Evolutionary conservation across 2,329 filamentous ascomycete species (phyloP).

Genomic region (Colletotrichum sp.): DNA sequence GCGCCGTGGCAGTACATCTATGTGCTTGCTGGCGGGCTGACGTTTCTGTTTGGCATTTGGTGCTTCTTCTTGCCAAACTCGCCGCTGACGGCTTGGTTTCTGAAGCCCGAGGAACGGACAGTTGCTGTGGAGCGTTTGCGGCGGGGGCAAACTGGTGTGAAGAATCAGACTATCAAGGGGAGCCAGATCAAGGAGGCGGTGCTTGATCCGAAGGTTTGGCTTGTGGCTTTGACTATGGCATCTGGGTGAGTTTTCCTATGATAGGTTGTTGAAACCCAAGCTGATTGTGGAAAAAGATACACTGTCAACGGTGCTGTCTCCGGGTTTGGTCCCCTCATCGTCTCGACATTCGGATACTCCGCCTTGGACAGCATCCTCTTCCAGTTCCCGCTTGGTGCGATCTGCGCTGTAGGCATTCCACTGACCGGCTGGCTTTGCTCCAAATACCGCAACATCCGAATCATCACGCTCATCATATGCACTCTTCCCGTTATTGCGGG

Average conservation of each 20-base stretch:
- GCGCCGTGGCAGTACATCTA: conserved; percentile 62
- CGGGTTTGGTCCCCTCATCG: conserved; percentile 60
- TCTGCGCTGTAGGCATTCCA: conserved; percentile 60
- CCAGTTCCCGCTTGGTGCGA: conserved; percentile 62
- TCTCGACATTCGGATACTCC: conserved; percentile 57
- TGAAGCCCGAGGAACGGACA: conserved; percentile 54
- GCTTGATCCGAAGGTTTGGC: conserved; percentile 55
- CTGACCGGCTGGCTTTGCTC: conserved; percentile 57
- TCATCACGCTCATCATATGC: conserved; percentile 56
- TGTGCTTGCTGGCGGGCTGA: conserved; percentile 52
- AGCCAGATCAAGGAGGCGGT: conserved; percentile 50
- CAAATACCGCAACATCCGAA: conserved; percentile 55
- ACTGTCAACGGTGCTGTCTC: conserved; percentile 61
- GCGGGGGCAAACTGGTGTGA: conserved; percentile 52
- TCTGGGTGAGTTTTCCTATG: conserved; percentile 33
- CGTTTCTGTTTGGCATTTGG: conserved; percentile 53
- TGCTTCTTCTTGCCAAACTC: conserved; percentile 61
- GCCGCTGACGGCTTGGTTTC: conserved; percentile 59
- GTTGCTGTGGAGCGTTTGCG: conserved; percentile 56
- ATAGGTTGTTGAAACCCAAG: too few species aligned
- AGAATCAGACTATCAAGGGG: conserved; percentile 52
- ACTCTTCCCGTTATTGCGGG: conserved; percentile 65
- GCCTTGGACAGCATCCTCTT: conserved; percentile 60
- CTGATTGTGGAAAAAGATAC: conserved; percentile 34
- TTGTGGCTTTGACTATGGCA: conserved; percentile 58